phyloP scores from a whole-genome alignment of 2,329 filamentous ascomycete genomes.

The Epichloe aotearoae region DNA sequence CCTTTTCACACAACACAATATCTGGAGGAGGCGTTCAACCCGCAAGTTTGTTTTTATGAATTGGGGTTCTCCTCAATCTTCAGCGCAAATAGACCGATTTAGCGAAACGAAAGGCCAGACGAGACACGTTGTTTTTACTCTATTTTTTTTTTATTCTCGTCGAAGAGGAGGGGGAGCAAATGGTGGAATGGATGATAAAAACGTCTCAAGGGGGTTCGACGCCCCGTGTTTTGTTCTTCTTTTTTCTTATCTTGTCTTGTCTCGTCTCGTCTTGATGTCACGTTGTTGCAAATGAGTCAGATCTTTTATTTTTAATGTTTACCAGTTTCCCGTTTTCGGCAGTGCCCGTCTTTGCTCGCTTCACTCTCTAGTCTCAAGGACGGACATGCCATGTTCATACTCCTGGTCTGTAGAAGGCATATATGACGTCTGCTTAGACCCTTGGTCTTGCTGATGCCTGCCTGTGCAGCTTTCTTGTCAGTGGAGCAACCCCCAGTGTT shows the following conservation, averaged over 20 bases:
- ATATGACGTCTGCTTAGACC: too few relatives aligned
- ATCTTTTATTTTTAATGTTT: neutral
- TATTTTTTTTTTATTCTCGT: neutral
- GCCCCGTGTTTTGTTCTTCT: neutral
- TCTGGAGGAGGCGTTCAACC: neutral
- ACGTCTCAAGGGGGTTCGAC: neutral
- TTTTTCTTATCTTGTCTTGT: neutral
- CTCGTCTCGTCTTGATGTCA: neutral
- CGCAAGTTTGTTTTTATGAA: neutral
- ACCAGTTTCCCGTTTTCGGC: neutral
- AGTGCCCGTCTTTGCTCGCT: neutral
- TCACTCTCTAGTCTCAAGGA: too few relatives aligned
- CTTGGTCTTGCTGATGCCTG: too few relatives aligned
- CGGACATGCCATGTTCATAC: too few relatives aligned
- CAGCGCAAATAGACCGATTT: conserved; percentile 5
- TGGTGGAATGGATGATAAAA: neutral
- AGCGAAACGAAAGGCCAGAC: neutral
- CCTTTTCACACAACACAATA: neutral
- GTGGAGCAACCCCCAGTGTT: too few relatives aligned
- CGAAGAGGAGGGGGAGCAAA: neutral
- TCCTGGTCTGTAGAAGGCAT: too few relatives aligned
- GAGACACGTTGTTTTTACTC: conserved; percentile 2
- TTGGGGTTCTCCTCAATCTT: neutral
- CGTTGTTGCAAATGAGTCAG: neutral
- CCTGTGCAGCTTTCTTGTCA: too few relatives aligned